phyloP scores from a whole-genome alignment of 2,329 filamentous ascomycete species.

The Penicillium digitatum region DNA sequence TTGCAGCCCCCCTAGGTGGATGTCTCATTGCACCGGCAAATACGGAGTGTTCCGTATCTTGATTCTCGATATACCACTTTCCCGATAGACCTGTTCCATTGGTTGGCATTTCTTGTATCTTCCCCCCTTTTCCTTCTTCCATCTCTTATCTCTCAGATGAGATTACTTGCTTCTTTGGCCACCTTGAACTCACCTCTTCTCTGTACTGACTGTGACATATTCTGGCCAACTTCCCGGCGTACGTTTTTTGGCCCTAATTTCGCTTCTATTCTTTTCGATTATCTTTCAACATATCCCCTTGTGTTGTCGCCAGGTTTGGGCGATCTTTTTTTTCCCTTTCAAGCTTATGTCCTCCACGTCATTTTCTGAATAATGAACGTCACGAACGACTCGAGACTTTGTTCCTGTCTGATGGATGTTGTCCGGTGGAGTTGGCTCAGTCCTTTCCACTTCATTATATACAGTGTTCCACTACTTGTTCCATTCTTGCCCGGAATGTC shows the following conservation, averaged over 20 bases:
- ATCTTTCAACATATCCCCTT: constrained; percentile 12
- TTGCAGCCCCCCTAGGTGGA: neutral
- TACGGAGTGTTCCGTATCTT: neutral
- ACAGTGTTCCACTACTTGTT: constrained; percentile 12
- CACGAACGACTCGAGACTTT: constrained; percentile 14
- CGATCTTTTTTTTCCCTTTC: constrained; percentile 3
- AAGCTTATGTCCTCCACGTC: constrained; percentile 20
- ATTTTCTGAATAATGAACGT: constrained; percentile 22
- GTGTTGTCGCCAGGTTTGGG: constrained; percentile 7
- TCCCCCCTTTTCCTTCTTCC: neutral
- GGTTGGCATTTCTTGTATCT: neutral
- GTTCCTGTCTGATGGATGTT: constrained; percentile 9
- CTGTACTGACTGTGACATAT: constrained; percentile 13
- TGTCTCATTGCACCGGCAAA: neutral
- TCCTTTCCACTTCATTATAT: constrained; percentile 15
- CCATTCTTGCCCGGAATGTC: constrained; percentile 3
- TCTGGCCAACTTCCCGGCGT: constrained; percentile 12
- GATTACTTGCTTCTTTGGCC: neutral
- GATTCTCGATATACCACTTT: neutral
- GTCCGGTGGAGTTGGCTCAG: constrained; percentile 3
- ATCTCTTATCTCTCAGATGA: neutral
- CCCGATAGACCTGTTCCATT: neutral
- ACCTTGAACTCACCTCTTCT: neutral
- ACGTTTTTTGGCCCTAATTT: constrained; percentile 9
- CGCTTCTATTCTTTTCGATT: neutral